These are phyloP conservation scores for Nemania sp. DNA, from an alignment of 2,329 filamentous ascomycete species.

Conservation along the genomic window DNA sequence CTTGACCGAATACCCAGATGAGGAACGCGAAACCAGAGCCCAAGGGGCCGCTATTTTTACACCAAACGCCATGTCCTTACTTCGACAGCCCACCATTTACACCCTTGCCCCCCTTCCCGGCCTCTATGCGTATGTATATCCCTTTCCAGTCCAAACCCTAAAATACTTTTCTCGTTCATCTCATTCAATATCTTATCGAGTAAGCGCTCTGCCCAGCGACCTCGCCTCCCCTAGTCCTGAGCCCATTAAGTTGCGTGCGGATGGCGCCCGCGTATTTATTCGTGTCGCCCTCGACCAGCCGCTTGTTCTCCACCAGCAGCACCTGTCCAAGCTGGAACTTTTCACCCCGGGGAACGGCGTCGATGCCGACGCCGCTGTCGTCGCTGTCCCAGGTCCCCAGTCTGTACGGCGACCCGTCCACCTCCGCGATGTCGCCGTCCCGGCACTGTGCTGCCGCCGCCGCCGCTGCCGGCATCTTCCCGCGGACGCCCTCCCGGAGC, in stretches of 20 bases:
- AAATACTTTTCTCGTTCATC: no score
- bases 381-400: background rate
- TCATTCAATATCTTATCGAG: background rate
- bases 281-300: slow-evolving; percentile 2
- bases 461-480: background rate
- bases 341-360: slow-evolving; percentile 4
- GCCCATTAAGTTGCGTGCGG: slow-evolving; percentile 13
- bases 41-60: background rate
- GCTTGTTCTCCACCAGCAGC: slow-evolving; percentile 23
- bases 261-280: slow-evolving; percentile 24
- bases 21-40: background rate
- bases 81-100: background rate
- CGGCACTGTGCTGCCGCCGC: no score
- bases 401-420: slow-evolving; percentile 1
- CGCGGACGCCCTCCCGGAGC: slow-evolving; percentile 14
- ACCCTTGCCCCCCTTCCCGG: background rate
- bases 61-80: background rate
- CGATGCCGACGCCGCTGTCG: background rate
- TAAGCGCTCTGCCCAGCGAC: background rate
- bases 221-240: background rate
- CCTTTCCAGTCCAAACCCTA: background rate
- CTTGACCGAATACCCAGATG: background rate
- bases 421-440: background rate
- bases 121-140: background rate
- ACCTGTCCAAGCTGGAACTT: slow-evolving; percentile 25